Base-by-base conservation (phyloP, 768 basidiomycete genomes). In the Tephrocybe sp. region DNA sequence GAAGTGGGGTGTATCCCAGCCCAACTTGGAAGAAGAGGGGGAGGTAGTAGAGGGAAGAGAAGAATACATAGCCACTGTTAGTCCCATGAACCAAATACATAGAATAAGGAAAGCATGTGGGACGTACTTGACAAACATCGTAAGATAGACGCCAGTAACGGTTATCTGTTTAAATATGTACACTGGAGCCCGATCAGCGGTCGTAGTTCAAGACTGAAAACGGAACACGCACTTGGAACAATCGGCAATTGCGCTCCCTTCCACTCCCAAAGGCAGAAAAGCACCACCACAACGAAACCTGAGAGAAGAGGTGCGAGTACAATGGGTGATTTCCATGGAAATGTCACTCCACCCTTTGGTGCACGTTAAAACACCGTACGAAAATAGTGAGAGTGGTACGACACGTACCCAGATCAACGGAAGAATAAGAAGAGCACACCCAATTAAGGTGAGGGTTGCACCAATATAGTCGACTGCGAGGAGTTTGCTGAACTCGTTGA, bases 1-100 rank as follows among this genome's bases (percentile, higher is more conserved):
- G 78, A 37, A 88, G 80, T 0, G 89, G 83, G 7, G 80, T 77
- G 54, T 79, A 82, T 4, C 82, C 83, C n/a, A 84, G 67, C 3
- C 80, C 85, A 8, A 88, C 80, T 67, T 90, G 88, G 67, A 88
- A 86, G 62, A 81, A 89, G 56, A 86, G 83, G 1, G 90, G 88
- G 0, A 90, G 74, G 59, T 88, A 88, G 64, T 82, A 88, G 11
- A 87, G 62, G 8, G 84, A 77, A 15, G 80, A 84, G 65, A 78
- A 83, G 63, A 82, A 84, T 2, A 83, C 70, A 55, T 84, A 78
- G 21, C 81, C 83, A 43, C 82, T 85, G 28, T 15, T 10, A 51
- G 20, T 17, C 28, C 14, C 28, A 60, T 49, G 52, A 38, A 10
- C 24, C 1, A 3, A 15, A 8, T 50, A 23, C 12, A 18, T 33